These are phyloP conservation scores for Aspergillus heteromorphus DNA, from an alignment of 495 filamentous ascomycete species.

Conservation along the genomic window DNA sequence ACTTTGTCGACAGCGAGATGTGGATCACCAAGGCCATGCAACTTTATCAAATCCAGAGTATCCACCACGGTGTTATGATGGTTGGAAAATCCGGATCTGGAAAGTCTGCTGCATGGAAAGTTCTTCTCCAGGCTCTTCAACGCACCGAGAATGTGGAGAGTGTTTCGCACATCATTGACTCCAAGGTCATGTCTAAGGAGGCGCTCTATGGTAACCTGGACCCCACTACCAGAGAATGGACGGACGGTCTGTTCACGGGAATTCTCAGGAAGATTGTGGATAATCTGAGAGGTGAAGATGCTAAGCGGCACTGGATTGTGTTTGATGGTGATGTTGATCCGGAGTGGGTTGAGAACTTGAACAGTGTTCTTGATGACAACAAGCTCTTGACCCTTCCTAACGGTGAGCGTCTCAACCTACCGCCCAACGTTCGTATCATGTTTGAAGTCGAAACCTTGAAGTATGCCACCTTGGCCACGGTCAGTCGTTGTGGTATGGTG, in stretches of 20 bases:
- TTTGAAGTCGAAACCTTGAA: conserved; percentile 99
- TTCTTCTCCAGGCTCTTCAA: conserved; percentile 89
- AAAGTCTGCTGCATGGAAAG: conserved; percentile 92
- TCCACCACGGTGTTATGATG: conserved; percentile 99
- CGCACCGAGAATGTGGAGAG: conserved; percentile 86
- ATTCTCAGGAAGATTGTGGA: conserved; percentile 98
- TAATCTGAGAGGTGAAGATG: conserved; percentile 93
- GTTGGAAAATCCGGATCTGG: conserved; percentile 92
- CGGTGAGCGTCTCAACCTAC: conserved; percentile 91
- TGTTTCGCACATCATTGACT: conserved; percentile 95
- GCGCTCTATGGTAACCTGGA: conserved; percentile 91
- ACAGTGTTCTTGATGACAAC: conserved; percentile 98
- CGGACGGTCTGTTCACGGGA: conserved; percentile 95
- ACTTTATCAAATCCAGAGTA: conserved; percentile 93
- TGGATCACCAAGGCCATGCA: conserved; percentile 98
- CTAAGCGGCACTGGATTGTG: conserved; percentile 97
- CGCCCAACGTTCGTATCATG: conserved; percentile 95
- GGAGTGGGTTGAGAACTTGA: conserved; percentile 99
- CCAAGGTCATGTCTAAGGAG: conserved; percentile 99
- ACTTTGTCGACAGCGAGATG: conserved; percentile 80
- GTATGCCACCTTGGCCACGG: conserved; percentile 94
- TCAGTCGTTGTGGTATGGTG: conserved; percentile 99
- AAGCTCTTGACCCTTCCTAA: conserved; percentile 95
- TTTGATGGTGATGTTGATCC: conserved; percentile 99
- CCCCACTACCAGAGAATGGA: conserved; percentile 96